Percentiles rank a stretch among this genome's conserved stretches.
These are phyloP conservation scores for Elsinoe necatrix DNA, from an alignment of 2,329 filamentous ascomycete genomes.

Conservation along the genomic window DNA sequence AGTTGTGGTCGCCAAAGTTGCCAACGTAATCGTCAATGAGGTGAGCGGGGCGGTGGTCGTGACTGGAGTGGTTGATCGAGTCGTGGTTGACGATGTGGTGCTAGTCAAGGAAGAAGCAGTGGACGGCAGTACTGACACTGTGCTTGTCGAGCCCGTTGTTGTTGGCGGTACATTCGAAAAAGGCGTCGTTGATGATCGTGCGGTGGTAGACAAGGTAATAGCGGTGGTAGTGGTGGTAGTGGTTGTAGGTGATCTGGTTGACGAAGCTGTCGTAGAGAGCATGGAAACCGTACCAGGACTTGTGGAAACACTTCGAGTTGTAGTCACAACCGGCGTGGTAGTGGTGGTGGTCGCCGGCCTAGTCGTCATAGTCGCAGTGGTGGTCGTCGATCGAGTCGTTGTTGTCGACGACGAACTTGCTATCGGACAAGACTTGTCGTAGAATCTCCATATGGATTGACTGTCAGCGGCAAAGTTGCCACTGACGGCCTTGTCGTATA, in stretches of 20 bases:
- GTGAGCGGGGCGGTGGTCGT: background rate
- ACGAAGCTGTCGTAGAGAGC: background rate
- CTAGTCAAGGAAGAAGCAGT: conserved; percentile 20
- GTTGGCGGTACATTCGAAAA: background rate
- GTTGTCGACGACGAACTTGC: background rate
- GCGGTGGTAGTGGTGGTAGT: background rate
- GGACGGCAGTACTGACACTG: background rate
- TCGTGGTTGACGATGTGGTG: background rate
- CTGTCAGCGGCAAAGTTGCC: background rate
- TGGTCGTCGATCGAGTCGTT: background rate
- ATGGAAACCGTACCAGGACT: too few relatives aligned
- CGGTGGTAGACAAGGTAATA: background rate
- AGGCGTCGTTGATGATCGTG: background rate
- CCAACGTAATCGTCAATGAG: background rate
- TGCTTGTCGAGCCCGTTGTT: background rate
- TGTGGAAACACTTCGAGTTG: background rate
- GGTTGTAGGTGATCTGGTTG: background rate
- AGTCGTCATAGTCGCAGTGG: background rate
- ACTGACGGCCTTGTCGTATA: background rate
- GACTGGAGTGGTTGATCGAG: background rate
- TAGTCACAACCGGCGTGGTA: background rate
- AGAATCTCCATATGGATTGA: background rate
- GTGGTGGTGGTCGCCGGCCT: background rate
- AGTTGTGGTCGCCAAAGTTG: background rate
- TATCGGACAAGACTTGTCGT: background rate